Evolutionary conservation across 139 green algal genomes (phyloP), one percentile per base, ranked within the genome.

Genomic region (Ulvella scutata): DNA sequence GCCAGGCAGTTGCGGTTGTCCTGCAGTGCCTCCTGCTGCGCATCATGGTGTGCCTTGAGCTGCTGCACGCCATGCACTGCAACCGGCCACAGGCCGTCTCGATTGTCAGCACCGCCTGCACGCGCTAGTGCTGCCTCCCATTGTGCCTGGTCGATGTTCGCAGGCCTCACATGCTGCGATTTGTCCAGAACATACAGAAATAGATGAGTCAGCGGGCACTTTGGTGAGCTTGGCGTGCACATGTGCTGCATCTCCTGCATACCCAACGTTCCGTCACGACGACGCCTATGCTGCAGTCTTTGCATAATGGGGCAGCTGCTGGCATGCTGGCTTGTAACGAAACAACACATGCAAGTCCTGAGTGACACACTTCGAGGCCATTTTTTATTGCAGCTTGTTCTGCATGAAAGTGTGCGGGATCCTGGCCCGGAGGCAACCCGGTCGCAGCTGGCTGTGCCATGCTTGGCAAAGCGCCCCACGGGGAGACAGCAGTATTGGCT

Each of bases 211-310:
- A 67, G 51, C 51, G 31, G 31, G 51, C 10, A 67, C n/a, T 67
- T 67, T n/a, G 51, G 33, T 10, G 51, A 67, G 13, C 51, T 26
- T 0, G 51, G 51, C 13, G 51, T 67, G 51, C 51, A 67, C 10
- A 67, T n/a, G n/a, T 67, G n/a, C 17, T 67, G 51, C 51, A 67
- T n/a, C 51, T 67, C 51, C 51, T 67, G 51, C 51, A 67, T 26
- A 6, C n/a, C n/a, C n/a, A n/a, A n/a, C 40, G 17, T 26, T 13
- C 40, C 13, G 40, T 13, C 13, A 17, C 40, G 40, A 59, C 17
- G 40, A 13, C 40, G 40, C 40, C 40, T 13, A 59, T 59, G 40
- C 40, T 59, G 40, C 40, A 17, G 13, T 59, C 13, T 59, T 59
- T 13, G 40, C 40, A 59, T 26, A 17, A 13, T 17, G 13, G 40